Conservation (phyloP, 176 grass and related monocot species). For the Ensete glaucum region DNA sequence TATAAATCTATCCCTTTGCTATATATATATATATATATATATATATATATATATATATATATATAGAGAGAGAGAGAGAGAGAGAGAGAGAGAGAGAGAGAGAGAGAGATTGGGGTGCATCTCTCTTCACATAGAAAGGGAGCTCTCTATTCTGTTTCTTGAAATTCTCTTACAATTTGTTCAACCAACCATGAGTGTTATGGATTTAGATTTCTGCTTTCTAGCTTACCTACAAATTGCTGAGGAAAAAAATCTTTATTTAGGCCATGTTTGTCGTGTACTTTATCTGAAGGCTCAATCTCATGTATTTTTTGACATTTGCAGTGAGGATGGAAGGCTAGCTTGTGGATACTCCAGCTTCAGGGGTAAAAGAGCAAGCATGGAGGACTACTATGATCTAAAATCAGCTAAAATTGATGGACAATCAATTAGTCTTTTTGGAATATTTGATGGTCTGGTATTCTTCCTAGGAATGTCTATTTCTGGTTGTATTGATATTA, state of each 20-base stretch:
- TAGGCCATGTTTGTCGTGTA: neutral
- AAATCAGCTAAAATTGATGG: conserved; percentile 49
- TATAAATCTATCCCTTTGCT: too few species aligned
- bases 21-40: too few species aligned
- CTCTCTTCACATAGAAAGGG: too few species aligned
- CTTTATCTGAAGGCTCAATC: conserved; percentile 18
- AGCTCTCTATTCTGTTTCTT: too few species aligned
- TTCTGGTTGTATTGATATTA: conserved; percentile 21
- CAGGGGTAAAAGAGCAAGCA: conserved; percentile 67
- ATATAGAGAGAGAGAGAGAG: too few species aligned
- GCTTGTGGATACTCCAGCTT: conserved; percentile 75
- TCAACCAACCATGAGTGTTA: too few species aligned
- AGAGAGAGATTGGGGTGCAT: too few species aligned
- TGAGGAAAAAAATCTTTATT: neutral
- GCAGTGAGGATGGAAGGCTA: conserved; percentile 64
- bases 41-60: too few species aligned
- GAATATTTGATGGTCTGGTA: conserved; percentile 72
- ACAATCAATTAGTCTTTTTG: conserved; percentile 57
- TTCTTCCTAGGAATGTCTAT: conserved; percentile 7
- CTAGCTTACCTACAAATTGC: too few species aligned
- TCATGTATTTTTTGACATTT: conserved; percentile 27
- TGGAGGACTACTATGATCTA: conserved; percentile 77
- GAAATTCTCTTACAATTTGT: too few species aligned
- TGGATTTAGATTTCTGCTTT: too few species aligned
- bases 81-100: too few species aligned